Percentiles rank a stretch among this genome's conserved stretches.
These are phyloP conservation scores for Xylariaceae sp. DNA, from an alignment of 2,329 filamentous ascomycete species.

Conservation along the genomic window DNA sequence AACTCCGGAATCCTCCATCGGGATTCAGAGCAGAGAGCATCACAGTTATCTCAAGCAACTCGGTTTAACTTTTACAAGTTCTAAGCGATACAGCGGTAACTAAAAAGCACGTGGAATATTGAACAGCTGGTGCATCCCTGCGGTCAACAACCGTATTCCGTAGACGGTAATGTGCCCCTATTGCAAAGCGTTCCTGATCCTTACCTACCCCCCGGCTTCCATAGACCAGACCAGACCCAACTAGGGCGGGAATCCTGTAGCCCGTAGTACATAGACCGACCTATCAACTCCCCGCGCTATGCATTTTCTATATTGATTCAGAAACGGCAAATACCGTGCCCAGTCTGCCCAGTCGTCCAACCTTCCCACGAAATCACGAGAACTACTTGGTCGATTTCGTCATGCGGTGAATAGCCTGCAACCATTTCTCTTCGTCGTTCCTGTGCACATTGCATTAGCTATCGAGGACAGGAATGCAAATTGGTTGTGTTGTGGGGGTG, in stretches of 20 bases:
- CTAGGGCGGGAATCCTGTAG: conserved; percentile 1
- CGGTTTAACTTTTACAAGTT: not conserved
- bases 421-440: conserved; percentile 79
- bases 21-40: not conserved
- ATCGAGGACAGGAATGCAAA: conserved; percentile 13
- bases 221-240: not conserved
- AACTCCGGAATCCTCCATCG: not conserved
- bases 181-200: not conserved
- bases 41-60: not conserved
- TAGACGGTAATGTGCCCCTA: not conserved
- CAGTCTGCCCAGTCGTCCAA: not conserved
- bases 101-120: not conserved
- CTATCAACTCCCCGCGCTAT: conserved; percentile 22
- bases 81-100: not conserved
- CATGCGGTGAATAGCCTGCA: conserved; percentile 59
- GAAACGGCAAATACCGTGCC: not conserved
- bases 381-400: conserved; percentile 24
- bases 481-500: conserved; percentile 17
- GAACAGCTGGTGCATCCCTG: not conserved
- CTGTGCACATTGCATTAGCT: conserved; percentile 28
- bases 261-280: conserved; percentile 1
- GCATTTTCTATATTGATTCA: conserved; percentile 14
- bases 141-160: not conserved
- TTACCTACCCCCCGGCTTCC: not conserved
- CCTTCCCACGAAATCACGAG: not conserved